Conservation (phyloP, 148 eudicot genomes). For the Rhododendron simsii region DNA sequence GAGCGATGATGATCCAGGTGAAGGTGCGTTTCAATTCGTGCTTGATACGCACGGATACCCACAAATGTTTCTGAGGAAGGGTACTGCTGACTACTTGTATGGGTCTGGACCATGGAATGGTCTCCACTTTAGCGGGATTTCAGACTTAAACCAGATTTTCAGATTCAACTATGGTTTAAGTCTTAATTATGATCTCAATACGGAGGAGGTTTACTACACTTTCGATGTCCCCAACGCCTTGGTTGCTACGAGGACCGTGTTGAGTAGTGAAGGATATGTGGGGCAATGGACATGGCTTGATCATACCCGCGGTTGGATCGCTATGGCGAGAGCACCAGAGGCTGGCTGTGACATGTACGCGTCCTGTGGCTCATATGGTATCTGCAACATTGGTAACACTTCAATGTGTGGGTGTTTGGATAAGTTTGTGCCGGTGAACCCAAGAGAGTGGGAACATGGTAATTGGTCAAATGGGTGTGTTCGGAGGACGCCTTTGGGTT, state of each 20-base stretch:
- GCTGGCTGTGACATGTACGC: slow-evolving; percentile 23
- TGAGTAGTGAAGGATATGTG: slow-evolving; percentile 14
- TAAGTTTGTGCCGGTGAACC: slow-evolving; percentile 23
- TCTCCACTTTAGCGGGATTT: slow-evolving; percentile 9
- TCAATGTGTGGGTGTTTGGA: slow-evolving; percentile 23
- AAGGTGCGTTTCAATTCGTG: too few relatives aligned
- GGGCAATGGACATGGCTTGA: background rate
- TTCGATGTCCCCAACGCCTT: background rate
- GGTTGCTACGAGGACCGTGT: slow-evolving; percentile 5
- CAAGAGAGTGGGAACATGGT: slow-evolving; percentile 24
- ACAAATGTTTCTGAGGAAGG: background rate
- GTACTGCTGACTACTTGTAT: background rate
- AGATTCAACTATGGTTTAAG: background rate
- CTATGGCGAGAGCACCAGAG: background rate
- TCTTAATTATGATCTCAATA: background rate
- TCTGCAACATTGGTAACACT: slow-evolving; percentile 10
- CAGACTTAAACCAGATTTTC: background rate
- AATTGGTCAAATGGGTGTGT: slow-evolving; percentile 35
- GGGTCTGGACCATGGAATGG: slow-evolving; percentile 29
- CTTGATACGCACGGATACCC: background rate
- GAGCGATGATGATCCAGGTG: too few relatives aligned
- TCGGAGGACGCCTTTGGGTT: slow-evolving; percentile 15
- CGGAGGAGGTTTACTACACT: background rate
- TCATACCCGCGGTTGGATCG: slow-evolving; percentile 11
- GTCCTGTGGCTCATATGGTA: slow-evolving; percentile 19